These are phyloP conservation scores for Chaetomium fimeti DNA, from an alignment of 495 filamentous ascomycete genomes.

Conservation along the genomic window DNA sequence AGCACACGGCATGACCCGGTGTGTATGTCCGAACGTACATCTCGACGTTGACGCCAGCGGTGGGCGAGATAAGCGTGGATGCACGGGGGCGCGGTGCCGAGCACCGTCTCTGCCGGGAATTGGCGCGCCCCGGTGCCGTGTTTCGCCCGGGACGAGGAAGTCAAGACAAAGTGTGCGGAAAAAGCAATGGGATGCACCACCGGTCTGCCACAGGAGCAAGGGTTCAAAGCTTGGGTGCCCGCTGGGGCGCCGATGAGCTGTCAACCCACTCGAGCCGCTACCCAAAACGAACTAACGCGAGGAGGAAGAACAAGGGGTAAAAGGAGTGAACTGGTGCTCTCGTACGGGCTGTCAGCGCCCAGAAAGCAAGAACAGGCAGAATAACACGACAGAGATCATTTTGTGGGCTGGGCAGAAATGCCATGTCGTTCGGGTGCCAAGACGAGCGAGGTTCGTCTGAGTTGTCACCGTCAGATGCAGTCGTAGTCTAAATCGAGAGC, in stretches of 20 bases:
- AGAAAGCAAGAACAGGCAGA: background rate
- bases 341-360: conserved; percentile 4
- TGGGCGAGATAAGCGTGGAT: conserved; percentile 12
- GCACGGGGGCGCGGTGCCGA: conserved; percentile 22
- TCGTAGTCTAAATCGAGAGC: conserved; percentile 16
- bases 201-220: background rate
- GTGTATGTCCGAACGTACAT: conserved; percentile 13
- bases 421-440: conserved; percentile 22
- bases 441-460: conserved; percentile 7
- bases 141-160: background rate
- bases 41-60: conserved; percentile 5
- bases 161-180: conserved; percentile 7
- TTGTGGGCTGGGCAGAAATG: conserved; percentile 21
- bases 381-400: conserved; percentile 4
- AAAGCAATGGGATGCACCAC: conserved; percentile 4
- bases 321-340: conserved; percentile 14
- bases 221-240: background rate
- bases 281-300: conserved; percentile 20
- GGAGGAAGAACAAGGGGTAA: conserved; percentile 2
- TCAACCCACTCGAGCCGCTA: conserved; percentile 21
- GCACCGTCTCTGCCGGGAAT: background rate
- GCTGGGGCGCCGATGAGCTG: conserved; percentile 22
- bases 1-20: conserved; percentile 27
- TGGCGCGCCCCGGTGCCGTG: conserved; percentile 2
- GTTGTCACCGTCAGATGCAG: conserved; percentile 21